A percentile compares a stretch with the other conserved stretches of the same genome.
phyloP scores from a whole-genome alignment of 192 early-diverging fungal genomes.

The Mortierella claussenii region DNA sequence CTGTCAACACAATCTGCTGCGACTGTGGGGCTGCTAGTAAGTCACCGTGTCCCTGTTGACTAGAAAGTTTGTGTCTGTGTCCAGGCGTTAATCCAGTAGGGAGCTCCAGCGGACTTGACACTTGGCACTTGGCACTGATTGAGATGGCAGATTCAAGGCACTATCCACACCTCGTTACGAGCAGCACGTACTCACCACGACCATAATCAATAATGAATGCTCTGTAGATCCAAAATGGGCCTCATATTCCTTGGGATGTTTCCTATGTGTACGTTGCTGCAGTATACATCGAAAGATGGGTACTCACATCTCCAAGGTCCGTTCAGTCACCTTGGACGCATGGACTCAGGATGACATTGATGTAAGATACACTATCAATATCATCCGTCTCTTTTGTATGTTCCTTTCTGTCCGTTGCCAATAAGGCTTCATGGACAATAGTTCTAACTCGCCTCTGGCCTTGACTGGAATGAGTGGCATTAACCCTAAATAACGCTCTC shows the following conservation, averaged over 20 bases:
- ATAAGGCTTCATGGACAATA: too few species aligned
- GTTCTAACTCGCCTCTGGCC: too few species aligned
- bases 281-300: slow-evolving; percentile 85
- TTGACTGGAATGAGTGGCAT: too few species aligned
- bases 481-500: too few species aligned
- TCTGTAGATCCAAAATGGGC: slow-evolving; percentile 84
- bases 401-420: neutral
- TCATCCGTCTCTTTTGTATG: neutral
- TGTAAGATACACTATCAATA: slow-evolving; percentile 49
- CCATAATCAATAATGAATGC: neutral
- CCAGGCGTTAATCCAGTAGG: too few species aligned
- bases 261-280: slow-evolving; percentile 94
- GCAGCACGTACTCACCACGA: too few species aligned
- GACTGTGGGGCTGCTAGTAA: slow-evolving; percentile 81
- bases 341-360: slow-evolving; percentile 92
- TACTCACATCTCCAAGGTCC: slow-evolving; percentile 92
- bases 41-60: slow-evolving; percentile 9
- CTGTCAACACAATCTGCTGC: slow-evolving; percentile 77
- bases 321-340: slow-evolving; percentile 87
- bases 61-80: too few species aligned
- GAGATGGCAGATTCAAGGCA: too few species aligned
- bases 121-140: too few species aligned
- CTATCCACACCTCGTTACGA: too few species aligned
- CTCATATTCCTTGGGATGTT: slow-evolving; percentile 91
- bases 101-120: too few species aligned